Evolutionary conservation across 2,329 filamentous ascomycete species (phyloP), one percentile per base, ranked within the genome.

Genomic region (Hortaea sp.): DNA sequence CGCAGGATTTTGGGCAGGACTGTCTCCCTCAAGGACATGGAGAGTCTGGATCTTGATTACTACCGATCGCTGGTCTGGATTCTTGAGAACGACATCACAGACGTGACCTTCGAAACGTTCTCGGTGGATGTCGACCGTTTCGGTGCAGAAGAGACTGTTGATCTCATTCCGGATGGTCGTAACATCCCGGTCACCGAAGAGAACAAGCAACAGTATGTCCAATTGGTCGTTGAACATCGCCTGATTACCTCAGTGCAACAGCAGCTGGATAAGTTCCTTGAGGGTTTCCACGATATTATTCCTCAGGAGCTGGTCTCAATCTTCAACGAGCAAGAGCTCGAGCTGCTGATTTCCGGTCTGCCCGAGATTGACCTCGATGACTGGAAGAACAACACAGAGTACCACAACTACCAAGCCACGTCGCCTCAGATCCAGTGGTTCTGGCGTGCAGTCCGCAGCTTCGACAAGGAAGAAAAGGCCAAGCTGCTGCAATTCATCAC

Each of bases 51-150:
- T 65, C 82, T 94, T 3, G 90, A 98, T 60, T 98, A 98, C 71
- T 95, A 97, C 79, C 98, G 97, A 67, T 97, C 90, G 10, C 77
- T 98, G 20, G 81, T 92, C 50, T 98, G 94, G 94, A 97, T 98
- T 82, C 75, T 97, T 48, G 87, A 95, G 63, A 97, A 98, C 60
- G 90, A 98, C 63, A 98, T 98, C 57, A 95, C 89, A 4, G 92
- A 97, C 61, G 88, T 97, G 60, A 92, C 97, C 58, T 92, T 87
- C 2, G 90, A 98, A 69, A 94, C 87, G 1, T 97, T 98, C 65
- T 92, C 89, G 7, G 81, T 94, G 29, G 89, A 95, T 63, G 85
- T 92, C 49, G 89, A 97, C 58, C 87, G 85, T 61, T 98, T 98
- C 66, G 92, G 92, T 51, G 88, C 88, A 51, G 88, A 82, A 42